These are phyloP conservation scores for Stagonosporopsis tanaceti DNA, from an alignment of 2,329 filamentous ascomycete genomes.

Conservation along the genomic window DNA sequence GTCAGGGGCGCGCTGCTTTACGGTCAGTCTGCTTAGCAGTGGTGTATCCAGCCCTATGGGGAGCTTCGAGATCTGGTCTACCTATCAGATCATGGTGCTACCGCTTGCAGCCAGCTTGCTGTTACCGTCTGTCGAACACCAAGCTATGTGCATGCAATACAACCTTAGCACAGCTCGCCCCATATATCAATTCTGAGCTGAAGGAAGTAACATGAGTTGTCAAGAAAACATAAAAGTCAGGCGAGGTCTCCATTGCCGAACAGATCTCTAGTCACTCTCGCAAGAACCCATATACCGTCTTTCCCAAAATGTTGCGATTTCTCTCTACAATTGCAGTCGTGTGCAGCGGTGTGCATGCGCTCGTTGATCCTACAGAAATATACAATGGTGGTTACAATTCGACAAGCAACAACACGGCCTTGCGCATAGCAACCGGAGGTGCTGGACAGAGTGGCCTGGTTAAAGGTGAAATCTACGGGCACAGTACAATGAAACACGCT, in stretches of 20 bases:
- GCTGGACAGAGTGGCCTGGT: constrained; percentile 51
- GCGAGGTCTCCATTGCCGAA: not conserved
- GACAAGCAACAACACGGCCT: constrained; percentile 16
- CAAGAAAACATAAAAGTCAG: not conserved
- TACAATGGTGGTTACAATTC: constrained; percentile 29
- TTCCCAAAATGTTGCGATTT: not conserved
- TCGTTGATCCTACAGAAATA: constrained; percentile 30
- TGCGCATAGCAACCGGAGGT: constrained; percentile 50
- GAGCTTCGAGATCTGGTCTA: not conserved
- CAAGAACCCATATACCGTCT: not conserved
- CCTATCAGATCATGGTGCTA: not conserved
- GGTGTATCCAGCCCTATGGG: not conserved
- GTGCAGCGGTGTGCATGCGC: constrained; percentile 5
- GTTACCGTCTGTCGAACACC: not conserved
- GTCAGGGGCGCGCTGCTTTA: not conserved
- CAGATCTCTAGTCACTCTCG: not conserved
- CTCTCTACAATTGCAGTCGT: not conserved
- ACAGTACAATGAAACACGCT: not conserved
- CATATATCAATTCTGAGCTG: not conserved
- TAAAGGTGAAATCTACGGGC: constrained; percentile 27
- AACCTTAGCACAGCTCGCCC: not conserved
- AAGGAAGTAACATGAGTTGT: not conserved
- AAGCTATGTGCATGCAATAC: not conserved
- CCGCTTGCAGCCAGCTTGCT: constrained; percentile 5
- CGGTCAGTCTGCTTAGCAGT: too few species aligned